A percentile compares a stretch with the other conserved stretches of the same genome.
Evolutionary conservation across 2,329 filamentous ascomycete species (phyloP).

Genomic region (Alternaria sp.): DNA sequence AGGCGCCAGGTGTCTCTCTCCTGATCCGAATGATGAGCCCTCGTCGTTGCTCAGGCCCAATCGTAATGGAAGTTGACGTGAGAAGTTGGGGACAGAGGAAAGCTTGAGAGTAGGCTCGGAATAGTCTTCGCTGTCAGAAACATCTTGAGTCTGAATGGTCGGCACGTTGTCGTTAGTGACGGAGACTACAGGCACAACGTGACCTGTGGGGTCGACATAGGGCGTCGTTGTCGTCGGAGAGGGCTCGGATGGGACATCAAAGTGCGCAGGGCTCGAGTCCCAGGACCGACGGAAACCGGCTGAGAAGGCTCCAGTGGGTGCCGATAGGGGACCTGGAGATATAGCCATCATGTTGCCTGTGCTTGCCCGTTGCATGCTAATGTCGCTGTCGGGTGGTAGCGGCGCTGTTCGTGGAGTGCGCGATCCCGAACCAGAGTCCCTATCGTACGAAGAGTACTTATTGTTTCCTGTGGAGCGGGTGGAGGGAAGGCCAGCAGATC

Average conservation of each 20-base stretch:
- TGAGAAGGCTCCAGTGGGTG: conserved; percentile 46
- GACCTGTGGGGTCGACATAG: conserved; percentile 47
- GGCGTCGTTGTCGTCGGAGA: conserved; percentile 33
- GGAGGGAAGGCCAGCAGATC: conserved; percentile 41
- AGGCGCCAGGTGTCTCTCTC: conserved; percentile 23
- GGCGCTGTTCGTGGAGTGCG: conserved; percentile 48
- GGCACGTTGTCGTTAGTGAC: conserved; percentile 35
- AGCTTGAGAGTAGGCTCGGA: conserved; percentile 22
- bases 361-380: conserved; percentile 52
- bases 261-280: conserved; percentile 46
- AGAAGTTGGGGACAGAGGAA: conserved; percentile 45
- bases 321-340: conserved; percentile 51
- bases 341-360: conserved; percentile 50
- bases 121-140: conserved; percentile 14
- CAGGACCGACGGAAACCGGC: conserved; percentile 50
- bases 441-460: conserved; percentile 43
- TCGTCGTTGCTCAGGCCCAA: conserved; percentile 22
- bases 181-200: conserved; percentile 46
- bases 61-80: conserved; percentile 45
- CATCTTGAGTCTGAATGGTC: conserved; percentile 5
- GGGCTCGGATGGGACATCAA: conserved; percentile 39
- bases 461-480: conserved; percentile 32
- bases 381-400: conserved; percentile 57
- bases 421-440: conserved; percentile 36
- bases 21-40: conserved; percentile 12